Conservation (phyloP, 2,329 filamentous ascomycete species). For the Aspergillus hiratsukae region DNA sequence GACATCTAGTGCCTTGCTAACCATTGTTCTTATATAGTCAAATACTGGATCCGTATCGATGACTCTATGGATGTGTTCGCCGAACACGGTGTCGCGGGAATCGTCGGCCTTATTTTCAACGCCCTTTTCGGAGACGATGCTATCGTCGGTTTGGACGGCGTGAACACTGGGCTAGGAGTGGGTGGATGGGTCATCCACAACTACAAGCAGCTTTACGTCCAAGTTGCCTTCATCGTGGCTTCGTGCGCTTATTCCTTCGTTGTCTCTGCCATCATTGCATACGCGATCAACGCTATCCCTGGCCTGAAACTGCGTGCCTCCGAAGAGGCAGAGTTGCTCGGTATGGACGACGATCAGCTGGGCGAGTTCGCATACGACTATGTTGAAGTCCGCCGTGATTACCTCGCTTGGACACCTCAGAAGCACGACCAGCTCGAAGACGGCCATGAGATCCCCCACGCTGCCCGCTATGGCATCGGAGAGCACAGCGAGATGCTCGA, state of each 20-base stretch:
- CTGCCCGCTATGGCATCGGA: conserved; percentile 56
- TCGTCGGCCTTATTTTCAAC: conserved; percentile 73
- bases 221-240: conserved; percentile 64
- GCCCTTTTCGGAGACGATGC: conserved; percentile 71
- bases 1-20: conserved; percentile 5
- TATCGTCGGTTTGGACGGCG: conserved; percentile 70
- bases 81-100: conserved; percentile 80
- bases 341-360: conserved; percentile 52
- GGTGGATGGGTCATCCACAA: conserved; percentile 70
- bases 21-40: conserved; percentile 43
- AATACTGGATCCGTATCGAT: conserved; percentile 73
- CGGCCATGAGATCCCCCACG: conserved; percentile 53
- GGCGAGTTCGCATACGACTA: conserved; percentile 52
- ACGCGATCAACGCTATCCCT: conserved; percentile 66
- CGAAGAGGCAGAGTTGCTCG: conserved; percentile 64
- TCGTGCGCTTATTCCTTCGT: conserved; percentile 63
- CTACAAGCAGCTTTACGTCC: conserved; percentile 67
- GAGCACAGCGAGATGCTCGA: conserved; percentile 61
- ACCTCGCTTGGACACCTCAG: conserved; percentile 48
- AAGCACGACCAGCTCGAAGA: conserved; percentile 40
- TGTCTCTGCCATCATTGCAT: conserved; percentile 65
- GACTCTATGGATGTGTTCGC: conserved; percentile 89
- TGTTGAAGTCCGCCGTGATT: conserved; percentile 49
- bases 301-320: conserved; percentile 65
- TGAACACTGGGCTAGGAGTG: conserved; percentile 42